Base-by-base conservation (phyloP, 192 early-diverging fungal species). In the Coemansia sp. region DNA sequence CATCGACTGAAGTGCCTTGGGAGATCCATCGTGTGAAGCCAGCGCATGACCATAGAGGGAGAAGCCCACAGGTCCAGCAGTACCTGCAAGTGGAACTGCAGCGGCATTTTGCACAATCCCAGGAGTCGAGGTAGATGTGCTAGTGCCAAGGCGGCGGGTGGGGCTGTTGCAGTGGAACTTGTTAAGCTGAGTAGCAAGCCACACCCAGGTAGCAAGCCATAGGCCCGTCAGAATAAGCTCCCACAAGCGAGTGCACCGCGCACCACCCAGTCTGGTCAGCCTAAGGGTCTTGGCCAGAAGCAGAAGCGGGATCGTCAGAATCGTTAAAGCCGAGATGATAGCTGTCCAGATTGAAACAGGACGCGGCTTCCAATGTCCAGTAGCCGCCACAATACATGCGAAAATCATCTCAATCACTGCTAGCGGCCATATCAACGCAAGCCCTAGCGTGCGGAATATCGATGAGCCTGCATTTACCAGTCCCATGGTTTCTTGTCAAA, bases 351-450 rank as follows among this genome's bases (percentile, higher is more conserved):
- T 74, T 7, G 77, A 80, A 22, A 59, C 77, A 4, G 77, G 71
- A 48, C 77, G 77, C 4, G 77, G 77, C 68, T 80, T 80, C 77
- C 77, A 80, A 69, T 80, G 71, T 0, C 77, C 77, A 25, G 70
- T 80, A 38, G 77, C 77, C 18, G 77, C 77, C 19, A 74, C 77
- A 2, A 80, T 58, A 60, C 64, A 68, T 47, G 64, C 68, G 30
- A 80, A 62, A 74, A 80, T 73, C 57, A 80, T 52, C 6, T 54
- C 23, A 30, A 80, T 26, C 44, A 80, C 64, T 16, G 77, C 63
- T 9, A 80, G 65, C 31, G 68, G 71, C 77, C 77, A 80, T 21
- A 59, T 65, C 21, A 71, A 54, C 10, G 41, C 71, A 27, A 79
- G 63, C 4, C 57, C 67, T 5, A 54, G 60, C 10, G 76, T 79